A percentile compares a stretch with the other conserved stretches of the same genome.
phyloP scores from a whole-genome alignment of 495 filamentous ascomycete genomes.

The Choiromyces venosus region DNA sequence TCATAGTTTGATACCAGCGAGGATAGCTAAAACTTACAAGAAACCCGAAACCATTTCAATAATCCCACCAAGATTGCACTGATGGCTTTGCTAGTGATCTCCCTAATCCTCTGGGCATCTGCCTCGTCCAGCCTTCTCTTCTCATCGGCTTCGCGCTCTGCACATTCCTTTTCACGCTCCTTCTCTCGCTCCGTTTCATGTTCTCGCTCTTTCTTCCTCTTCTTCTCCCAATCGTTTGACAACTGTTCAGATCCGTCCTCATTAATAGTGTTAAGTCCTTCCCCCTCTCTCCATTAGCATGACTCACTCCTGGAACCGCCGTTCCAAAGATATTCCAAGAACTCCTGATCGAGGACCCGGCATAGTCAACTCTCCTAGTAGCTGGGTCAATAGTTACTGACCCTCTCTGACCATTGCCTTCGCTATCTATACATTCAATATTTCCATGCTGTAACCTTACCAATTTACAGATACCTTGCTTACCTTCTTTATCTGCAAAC shows the following conservation, averaged over 20 bases:
- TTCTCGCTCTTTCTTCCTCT: conserved; percentile 26
- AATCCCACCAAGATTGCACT: conserved; percentile 77
- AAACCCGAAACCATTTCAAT: conserved; percentile 92
- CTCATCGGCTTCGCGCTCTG: too few relatives aligned
- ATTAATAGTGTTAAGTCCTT: conserved; percentile 6
- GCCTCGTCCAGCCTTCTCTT: too few relatives aligned
- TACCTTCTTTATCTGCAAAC: conserved; percentile 29
- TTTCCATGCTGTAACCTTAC: too few relatives aligned
- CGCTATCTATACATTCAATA: background rate
- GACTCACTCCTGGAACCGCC: conserved; percentile 8
- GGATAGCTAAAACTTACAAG: too few relatives aligned
- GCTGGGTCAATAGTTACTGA: conserved; percentile 15
- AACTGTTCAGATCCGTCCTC: too few relatives aligned
- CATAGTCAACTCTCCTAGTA: conserved; percentile 23
- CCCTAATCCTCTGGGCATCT: too few relatives aligned
- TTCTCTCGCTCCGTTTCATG: conserved; percentile 47
- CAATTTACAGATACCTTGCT: conserved; percentile 12
- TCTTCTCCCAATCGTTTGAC: conserved; percentile 18
- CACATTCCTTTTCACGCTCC: too few relatives aligned
- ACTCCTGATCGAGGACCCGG: conserved; percentile 17
- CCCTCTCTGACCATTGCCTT: conserved; percentile 5
- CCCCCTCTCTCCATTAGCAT: conserved; percentile 11
- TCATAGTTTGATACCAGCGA: background rate
- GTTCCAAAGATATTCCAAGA: conserved; percentile 36
- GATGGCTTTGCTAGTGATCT: conserved; percentile 87